Percentiles rank a stretch among this genome's conserved stretches.
phyloP scores from a whole-genome alignment of 768 basidiomycete species.

The Boletus rex-veris region DNA sequence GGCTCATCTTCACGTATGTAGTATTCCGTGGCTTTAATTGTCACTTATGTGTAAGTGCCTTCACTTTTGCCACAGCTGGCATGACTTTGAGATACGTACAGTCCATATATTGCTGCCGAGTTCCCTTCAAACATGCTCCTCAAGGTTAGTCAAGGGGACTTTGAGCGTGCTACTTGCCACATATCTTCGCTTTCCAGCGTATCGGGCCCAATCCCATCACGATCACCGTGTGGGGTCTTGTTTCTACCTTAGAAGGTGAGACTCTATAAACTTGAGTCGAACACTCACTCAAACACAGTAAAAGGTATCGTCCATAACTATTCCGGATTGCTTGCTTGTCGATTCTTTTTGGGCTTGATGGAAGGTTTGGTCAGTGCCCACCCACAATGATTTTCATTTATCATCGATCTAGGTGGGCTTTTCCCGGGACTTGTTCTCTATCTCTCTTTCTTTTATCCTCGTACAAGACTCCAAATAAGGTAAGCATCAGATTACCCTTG shows the following conservation, averaged over 20 bases:
- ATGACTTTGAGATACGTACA: constrained; percentile 8
- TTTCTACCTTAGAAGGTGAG: constrained; percentile 56
- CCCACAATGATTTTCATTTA: not conserved
- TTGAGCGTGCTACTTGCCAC: not conserved
- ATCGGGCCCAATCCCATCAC: constrained; percentile 61
- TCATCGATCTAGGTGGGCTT: constrained; percentile 43
- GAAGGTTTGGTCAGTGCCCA: constrained; percentile 44
- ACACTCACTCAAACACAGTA: not conserved
- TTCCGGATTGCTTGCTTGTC: constrained; percentile 50
- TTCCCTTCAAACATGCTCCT: constrained; percentile 60
- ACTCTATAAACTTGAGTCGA: not conserved
- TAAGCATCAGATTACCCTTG: not conserved
- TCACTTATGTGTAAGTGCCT: constrained; percentile 24
- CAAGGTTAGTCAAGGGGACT: constrained; percentile 30
- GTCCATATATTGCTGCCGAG: constrained; percentile 56
- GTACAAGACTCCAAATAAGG: constrained; percentile 26
- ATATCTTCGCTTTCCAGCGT: constrained; percentile 18
- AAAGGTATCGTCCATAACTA: constrained; percentile 43
- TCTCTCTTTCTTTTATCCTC: constrained; percentile 48
- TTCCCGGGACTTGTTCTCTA: constrained; percentile 57
- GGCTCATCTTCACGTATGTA: constrained; percentile 11
- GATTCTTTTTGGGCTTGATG: constrained; percentile 49
- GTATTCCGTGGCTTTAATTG: constrained; percentile 35
- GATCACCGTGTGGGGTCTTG: constrained; percentile 67
- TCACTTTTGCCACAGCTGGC: too few species aligned